Percentiles rank a stretch among this genome's conserved stretches.
Evolutionary conservation across 202 grass and related monocot genomes (phyloP).

Genomic region (Setaria viridis): DNA sequence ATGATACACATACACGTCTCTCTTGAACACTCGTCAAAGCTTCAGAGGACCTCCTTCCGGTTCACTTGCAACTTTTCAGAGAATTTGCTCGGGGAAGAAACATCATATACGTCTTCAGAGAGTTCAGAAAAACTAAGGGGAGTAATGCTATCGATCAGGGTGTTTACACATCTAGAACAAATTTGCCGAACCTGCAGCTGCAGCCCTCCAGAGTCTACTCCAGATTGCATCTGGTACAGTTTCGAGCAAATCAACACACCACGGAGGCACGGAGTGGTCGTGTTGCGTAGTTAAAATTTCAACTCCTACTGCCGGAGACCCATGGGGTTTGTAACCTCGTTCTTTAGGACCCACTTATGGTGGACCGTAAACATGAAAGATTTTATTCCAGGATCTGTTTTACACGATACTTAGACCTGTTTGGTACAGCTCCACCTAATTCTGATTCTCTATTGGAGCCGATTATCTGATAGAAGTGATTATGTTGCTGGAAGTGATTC

Average conservation of each 20-base stretch:
- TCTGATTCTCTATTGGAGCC: too few relatives aligned
- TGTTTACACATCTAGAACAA: background rate
- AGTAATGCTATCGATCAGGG: background rate
- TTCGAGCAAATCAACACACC: background rate
- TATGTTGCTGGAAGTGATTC: too few relatives aligned
- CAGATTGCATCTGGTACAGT: background rate
- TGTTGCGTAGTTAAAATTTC: background rate
- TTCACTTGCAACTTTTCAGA: too few relatives aligned
- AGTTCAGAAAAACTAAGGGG: background rate
- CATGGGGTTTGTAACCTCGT: too few relatives aligned
- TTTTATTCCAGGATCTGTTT: background rate
- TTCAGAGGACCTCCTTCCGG: too few relatives aligned
- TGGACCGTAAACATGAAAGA: too few relatives aligned
- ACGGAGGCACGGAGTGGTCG: background rate
- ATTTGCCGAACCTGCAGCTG: background rate
- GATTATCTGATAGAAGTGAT: too few relatives aligned
- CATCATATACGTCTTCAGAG: background rate
- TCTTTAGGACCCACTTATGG: too few relatives aligned
- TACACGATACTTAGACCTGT: background rate
- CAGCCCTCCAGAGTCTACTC: too few relatives aligned
- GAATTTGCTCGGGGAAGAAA: background rate
- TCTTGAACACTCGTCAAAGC: background rate
- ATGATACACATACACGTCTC: background rate
- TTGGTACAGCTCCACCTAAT: too few relatives aligned
- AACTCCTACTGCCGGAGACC: background rate